Conservation (phyloP, 306 rosid genomes). For the Heteromeles arbutifolia region DNA sequence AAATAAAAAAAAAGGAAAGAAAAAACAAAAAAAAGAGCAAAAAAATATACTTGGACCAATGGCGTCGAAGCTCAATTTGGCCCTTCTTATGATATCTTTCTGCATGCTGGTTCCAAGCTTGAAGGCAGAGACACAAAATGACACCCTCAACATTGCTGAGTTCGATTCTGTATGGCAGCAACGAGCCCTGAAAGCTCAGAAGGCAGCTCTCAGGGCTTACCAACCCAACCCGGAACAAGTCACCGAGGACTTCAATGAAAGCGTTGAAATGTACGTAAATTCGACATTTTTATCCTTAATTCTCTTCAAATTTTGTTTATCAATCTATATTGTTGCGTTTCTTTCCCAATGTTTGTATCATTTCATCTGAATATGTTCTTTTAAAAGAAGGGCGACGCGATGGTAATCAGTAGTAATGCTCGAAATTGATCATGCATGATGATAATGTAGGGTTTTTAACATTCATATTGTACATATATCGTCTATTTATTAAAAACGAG, state of each 20-base stretch:
- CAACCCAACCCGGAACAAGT: slow-evolving; percentile 42
- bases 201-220: slow-evolving; percentile 37
- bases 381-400: too few species aligned
- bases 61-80: slow-evolving; percentile 25
- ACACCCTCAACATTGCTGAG: slow-evolving; percentile 18
- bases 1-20: not conserved
- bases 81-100: slow-evolving; percentile 31
- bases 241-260: slow-evolving; percentile 28
- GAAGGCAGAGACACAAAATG: slow-evolving; percentile 7
- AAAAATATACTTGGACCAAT: slow-evolving; percentile 5
- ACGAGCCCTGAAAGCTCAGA: slow-evolving; percentile 29
- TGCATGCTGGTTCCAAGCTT: slow-evolving; percentile 47
- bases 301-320: not conserved
- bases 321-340: not conserved
- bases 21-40: not conserved
- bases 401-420: not conserved
- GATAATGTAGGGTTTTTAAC: not conserved
- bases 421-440: not conserved
- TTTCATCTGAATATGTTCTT: too few species aligned
- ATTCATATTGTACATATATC: not conserved
- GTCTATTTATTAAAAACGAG: not conserved
- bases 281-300: not conserved
- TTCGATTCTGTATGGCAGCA: slow-evolving; percentile 30
- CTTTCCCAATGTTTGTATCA: not conserved
- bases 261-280: slow-evolving; percentile 30